These are phyloP conservation scores for Aspergillus sp. DNA, from an alignment of 2,329 filamentous ascomycete species.

Conservation along the genomic window DNA sequence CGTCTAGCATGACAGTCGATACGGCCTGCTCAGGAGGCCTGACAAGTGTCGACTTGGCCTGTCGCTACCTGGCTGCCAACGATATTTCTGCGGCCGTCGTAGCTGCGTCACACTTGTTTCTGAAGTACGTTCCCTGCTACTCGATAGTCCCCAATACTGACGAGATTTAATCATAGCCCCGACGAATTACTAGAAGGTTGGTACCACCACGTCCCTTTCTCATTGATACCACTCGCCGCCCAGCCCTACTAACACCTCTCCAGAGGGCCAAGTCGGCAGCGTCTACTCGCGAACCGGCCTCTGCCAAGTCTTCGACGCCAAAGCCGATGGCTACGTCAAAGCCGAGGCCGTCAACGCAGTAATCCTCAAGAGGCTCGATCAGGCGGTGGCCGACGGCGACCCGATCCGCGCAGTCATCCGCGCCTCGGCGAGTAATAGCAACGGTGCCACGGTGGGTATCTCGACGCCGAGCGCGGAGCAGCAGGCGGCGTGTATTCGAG, in stretches of 20 bases:
- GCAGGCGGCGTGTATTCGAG: conserved; percentile 11
- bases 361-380: conserved; percentile 30
- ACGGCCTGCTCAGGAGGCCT: conserved; percentile 48
- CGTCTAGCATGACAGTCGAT: conserved; percentile 39
- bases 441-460: conserved; percentile 26
- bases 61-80: conserved; percentile 12
- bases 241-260: not conserved
- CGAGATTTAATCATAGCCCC: not conserved
- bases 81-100: conserved; percentile 36
- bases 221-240: too few species aligned
- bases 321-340: conserved; percentile 35
- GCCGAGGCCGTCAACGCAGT: conserved; percentile 38
- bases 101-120: conserved; percentile 36
- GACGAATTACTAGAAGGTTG: not conserved
- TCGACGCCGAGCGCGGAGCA: conserved; percentile 2
- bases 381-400: conserved; percentile 34
- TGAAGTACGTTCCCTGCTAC: conserved; percentile 30
- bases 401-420: conserved; percentile 36
- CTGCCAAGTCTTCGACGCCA: conserved; percentile 32
- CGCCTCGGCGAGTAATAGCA: conserved; percentile 25
- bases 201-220: not conserved
- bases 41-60: conserved; percentile 26
- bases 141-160: not conserved
- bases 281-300: conserved; percentile 34
- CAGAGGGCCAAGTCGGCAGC: conserved; percentile 33